A percentile compares a stretch with the other conserved stretches of the same genome.
Conservation (phyloP, 352 stramenopile species). For the Globisporangium orthogonon region DNA sequence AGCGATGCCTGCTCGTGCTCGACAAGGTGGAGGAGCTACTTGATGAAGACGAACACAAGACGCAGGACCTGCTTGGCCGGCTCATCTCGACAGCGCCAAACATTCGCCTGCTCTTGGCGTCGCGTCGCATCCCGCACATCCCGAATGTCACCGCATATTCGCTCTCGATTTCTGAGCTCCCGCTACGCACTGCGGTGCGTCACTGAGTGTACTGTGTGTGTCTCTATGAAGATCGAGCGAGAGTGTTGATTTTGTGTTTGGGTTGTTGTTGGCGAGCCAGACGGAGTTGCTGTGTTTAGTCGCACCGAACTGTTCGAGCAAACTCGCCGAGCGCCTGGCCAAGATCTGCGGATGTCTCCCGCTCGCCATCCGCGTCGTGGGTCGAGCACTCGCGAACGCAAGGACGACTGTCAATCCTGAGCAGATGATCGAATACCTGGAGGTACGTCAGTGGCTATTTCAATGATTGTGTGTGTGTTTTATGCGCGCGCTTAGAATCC, state of each 20-base stretch:
- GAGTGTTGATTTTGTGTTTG: background rate
- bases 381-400: conserved; percentile 69
- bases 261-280: conserved; percentile 18
- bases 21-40: conserved; percentile 80
- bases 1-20: conserved; percentile 63
- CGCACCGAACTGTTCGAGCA: conserved; percentile 50
- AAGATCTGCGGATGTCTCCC: conserved; percentile 73
- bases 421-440: conserved; percentile 77
- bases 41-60: conserved; percentile 69
- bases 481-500: background rate
- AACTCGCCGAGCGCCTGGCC: conserved; percentile 52
- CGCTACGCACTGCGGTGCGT: conserved; percentile 57
- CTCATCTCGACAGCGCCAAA: conserved; percentile 69
- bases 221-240: background rate
- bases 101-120: conserved; percentile 61
- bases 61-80: conserved; percentile 57
- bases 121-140: conserved; percentile 64
- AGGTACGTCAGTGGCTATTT: conserved; percentile 19
- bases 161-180: conserved; percentile 68
- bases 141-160: conserved; percentile 73
- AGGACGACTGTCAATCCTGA: conserved; percentile 65
- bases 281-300: conserved; percentile 65
- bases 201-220: background rate
- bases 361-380: conserved; percentile 76
- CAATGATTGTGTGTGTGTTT: background rate